Base-by-base conservation (phyloP, 345 rosid species). In the Populus ilicifolia region DNA sequence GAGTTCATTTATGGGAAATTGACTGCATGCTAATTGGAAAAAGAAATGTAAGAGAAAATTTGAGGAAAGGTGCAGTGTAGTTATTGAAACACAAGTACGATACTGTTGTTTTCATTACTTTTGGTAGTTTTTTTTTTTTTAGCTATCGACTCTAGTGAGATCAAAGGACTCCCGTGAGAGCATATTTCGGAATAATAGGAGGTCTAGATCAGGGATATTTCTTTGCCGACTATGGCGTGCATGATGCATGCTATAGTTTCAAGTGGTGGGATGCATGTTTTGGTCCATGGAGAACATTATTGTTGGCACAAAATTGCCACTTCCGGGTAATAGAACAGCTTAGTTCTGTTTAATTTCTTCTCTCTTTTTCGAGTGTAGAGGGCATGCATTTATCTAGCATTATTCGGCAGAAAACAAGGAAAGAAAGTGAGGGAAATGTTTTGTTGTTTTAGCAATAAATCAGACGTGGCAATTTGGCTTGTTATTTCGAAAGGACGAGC, bases 1-100 rank as follows among this genome's bases (percentile, higher is more conserved):
- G 7, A 25, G 41, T 21, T 78, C 77, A 61, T 68, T 84, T 61
- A 56, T 46, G 77, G 82, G 68, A 69, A 79, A 25, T 67, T 71
- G 77, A 66, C 81, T 59, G 44, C 44, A 10, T 41, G 44, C 48
- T 23, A 59, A 38, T 61, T 23, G 29, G 35, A 18, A 14, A 8
- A n/a, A 20, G 35, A 6, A 3, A n/a, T 0, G 48, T 36, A 13
- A 2, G 11, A 2, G n/a, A 0, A 1, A 18, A 44, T 6, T 12
- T 0, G 21, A 5, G 29, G 41, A 46, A 29, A 7, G 61, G 14
- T 35, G 52, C 3, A 17, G 21, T 9, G 23, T 2, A 11, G 9
- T 50, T 29, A 30, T 50, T 48, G 30, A 9, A 27, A 71, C 74
- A 29, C 74, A 50, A 50, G 74, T 71, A 71, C 74, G 29, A 5